A percentile compares a stretch with the other conserved stretches of the same genome.
phyloP scores from a whole-genome alignment of 106 monocot genomes.

The Apostasia shenzhenica region DNA sequence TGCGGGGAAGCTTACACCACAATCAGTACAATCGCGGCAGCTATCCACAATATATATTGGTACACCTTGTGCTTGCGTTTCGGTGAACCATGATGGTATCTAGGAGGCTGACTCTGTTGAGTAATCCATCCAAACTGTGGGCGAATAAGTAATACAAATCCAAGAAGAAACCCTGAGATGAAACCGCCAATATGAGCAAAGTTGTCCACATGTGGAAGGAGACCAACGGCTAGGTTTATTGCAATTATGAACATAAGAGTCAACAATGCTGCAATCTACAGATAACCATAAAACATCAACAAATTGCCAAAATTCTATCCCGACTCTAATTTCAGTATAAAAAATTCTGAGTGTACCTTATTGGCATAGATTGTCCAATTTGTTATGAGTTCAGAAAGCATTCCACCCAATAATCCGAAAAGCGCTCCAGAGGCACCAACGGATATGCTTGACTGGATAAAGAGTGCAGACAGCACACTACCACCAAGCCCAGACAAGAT shows the following conservation, averaged over 20 bases:
- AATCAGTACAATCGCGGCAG: constrained; percentile 30
- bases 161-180: constrained; percentile 60
- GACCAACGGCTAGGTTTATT: constrained; percentile 76
- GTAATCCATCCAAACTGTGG: constrained; percentile 58
- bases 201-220: constrained; percentile 84
- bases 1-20: constrained; percentile 17
- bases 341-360: constrained; percentile 42
- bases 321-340: background rate
- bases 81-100: constrained; percentile 12
- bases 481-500: constrained; percentile 83
- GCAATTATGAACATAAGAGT: constrained; percentile 70
- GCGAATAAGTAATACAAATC: constrained; percentile 57
- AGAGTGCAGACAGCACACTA: constrained; percentile 76
- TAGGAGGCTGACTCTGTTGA: constrained; percentile 31
- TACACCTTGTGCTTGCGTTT: constrained; percentile 50
- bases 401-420: constrained; percentile 83
- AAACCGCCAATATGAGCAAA: constrained; percentile 80
- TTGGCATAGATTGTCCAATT: constrained; percentile 97
- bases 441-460: constrained; percentile 57
- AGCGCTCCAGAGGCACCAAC: constrained; percentile 97
- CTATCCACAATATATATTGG: constrained; percentile 41
- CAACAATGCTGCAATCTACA: constrained; percentile 73
- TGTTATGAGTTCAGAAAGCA: constrained; percentile 95
- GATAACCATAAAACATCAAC: background rate
- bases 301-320: background rate